These are phyloP conservation scores for Cyphellophora europaea DNA, from an alignment of 2,329 filamentous ascomycete species.

Conservation along the genomic window DNA sequence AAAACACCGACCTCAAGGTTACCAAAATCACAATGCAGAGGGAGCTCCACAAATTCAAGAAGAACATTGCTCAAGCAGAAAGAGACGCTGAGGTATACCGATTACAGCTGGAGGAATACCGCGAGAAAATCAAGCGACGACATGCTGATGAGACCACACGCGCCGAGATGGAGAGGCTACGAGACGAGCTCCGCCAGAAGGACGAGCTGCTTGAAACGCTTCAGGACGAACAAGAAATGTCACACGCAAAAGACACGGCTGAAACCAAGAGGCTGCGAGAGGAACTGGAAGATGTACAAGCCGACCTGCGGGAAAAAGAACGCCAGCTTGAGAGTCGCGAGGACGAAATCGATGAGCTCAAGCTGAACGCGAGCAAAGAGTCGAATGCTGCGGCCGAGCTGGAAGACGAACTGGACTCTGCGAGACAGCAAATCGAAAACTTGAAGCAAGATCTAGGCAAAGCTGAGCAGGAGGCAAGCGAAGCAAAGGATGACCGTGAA, in stretches of 20 bases:
- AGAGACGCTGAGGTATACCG: slow-evolving; percentile 77
- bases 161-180: slow-evolving; percentile 45
- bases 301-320: slow-evolving; percentile 67
- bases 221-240: slow-evolving; percentile 41
- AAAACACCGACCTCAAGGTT: slow-evolving; percentile 94
- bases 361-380: slow-evolving; percentile 36
- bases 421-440: slow-evolving; percentile 33
- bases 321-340: slow-evolving; percentile 63
- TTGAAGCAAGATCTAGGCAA: slow-evolving; percentile 31
- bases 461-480: slow-evolving; percentile 26
- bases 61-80: slow-evolving; percentile 72
- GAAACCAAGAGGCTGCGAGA: slow-evolving; percentile 60
- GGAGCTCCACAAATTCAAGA: slow-evolving; percentile 78
- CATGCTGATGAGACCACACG: slow-evolving; percentile 63
- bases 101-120: slow-evolving; percentile 70
- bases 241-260: slow-evolving; percentile 48
- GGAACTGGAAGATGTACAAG: slow-evolving; percentile 66
- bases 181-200: slow-evolving; percentile 40
- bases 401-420: slow-evolving; percentile 39
- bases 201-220: slow-evolving; percentile 26
- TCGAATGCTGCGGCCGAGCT: slow-evolving; percentile 35
- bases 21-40: slow-evolving; percentile 82
- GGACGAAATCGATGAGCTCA: slow-evolving; percentile 62
- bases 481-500: slow-evolving; percentile 34
- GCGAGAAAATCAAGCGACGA: slow-evolving; percentile 69